Evolutionary conservation across 2,329 filamentous ascomycete genomes (phyloP), one percentile per base, ranked within the genome.

Genomic region (Ophiostoma sp.): DNA sequence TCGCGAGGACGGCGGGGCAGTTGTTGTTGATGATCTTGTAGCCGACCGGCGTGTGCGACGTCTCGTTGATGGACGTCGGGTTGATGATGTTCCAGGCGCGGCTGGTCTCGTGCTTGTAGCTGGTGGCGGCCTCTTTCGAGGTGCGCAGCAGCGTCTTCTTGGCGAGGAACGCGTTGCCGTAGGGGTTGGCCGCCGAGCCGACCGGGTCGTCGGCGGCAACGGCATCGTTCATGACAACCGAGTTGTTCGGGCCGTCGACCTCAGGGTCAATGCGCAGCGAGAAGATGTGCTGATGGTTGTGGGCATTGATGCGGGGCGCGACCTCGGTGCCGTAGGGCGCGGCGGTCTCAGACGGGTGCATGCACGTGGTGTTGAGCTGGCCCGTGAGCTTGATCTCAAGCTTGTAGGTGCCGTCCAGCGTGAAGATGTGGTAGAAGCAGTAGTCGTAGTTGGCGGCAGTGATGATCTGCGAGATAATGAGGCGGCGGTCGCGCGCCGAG

Each of bases 371-470:
- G 82, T 97, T 97, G 66, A 97, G 81, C 76, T 97, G 96, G 66
- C 93, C 93, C 0, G 93, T 97, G 49, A 97, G 86, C 78, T 94
- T 91, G 77, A 97, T 91, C 77, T 97, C 93, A 14, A 94, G 89
- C 79, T 96, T 92, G 72, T 97, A 88, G 0, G 92, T 96, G 49
- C 93, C 93, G 73, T 97, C 93, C 78, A 95, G 92, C 74, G 81
- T 72, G 67, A 73, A 73, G 55, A 69, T 73, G 27, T 65, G 64
- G 67, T 40, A 69, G 71, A 78, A 65, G 76, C 78, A 2, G 79
- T 97, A 97, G 77, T 97, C 93, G 79, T 97, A 97, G 81, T 97
- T 97, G 40, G 93, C 93, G 0, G 93, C 93, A 0, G 93, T 97
- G 80, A 97, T 97, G 75, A 97, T 90, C 73, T 97, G 93, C 72